Base-by-base conservation (phyloP, 257 asterid species). In the Datura wrightii region DNA sequence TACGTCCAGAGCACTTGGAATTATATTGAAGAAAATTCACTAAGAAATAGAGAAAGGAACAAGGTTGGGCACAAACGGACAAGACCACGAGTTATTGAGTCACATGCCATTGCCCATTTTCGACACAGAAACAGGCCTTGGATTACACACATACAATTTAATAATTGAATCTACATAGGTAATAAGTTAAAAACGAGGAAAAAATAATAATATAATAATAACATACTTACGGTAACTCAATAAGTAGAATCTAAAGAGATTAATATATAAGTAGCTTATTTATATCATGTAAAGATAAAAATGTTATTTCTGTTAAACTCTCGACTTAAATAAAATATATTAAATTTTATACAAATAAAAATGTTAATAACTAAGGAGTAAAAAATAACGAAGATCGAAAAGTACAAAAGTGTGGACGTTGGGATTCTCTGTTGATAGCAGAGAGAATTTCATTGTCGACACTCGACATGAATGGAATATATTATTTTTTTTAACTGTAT, bases 51-150 rank as follows among this genome's bases (percentile, higher is more conserved):
- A 24, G 31, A 24, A 24, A 24, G 31, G 70, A 71, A 44, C 39
- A 42, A 18, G 9, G 19, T 74, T 74, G 79, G 19, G n/a, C 52
- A 67, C 50, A 39, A 67, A 11, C 44, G 63, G 63, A 78, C 63
- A 78, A 52, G 62, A 78, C 16, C 82, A 78, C 63, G 82, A 78
- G 63, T 14, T 31, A 52, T 52, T 31, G 63, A 76, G 31, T 76
- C 82, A 76, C 82, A 76, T 76, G 82, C 7, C 62, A 52, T 24
- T 76, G 82, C 63, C 31, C 46, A 78, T 52, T 78, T 78, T 50
- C 41, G 82, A 34, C 62, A 24, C 8, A 31, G 62, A 24, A 31
- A 76, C 14, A 52, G 63, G 46, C 48, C 15, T 76, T 76, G 82
- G 46, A 50, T 76, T 31, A 52, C 63, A 14, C 46, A 76, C 31